A percentile compares a stretch with the other conserved stretches of the same genome.
phyloP scores from a whole-genome alignment of 495 filamentous ascomycete genomes.

The Aspergillus conjunctus region DNA sequence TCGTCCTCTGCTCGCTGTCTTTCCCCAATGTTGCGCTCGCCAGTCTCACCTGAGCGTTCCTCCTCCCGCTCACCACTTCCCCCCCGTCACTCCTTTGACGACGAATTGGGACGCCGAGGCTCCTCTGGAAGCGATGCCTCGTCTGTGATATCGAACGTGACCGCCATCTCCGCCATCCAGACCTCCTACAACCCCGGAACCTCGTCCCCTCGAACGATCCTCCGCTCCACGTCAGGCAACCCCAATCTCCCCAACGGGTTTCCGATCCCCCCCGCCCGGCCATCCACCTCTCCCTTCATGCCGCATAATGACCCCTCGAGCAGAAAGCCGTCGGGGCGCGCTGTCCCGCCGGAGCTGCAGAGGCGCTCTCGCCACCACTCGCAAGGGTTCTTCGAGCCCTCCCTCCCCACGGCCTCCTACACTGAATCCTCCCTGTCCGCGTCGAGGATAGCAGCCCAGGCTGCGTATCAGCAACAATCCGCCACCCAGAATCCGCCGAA shows the following conservation, averaged over 20 bases:
- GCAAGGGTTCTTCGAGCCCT: conserved; percentile 88
- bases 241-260: conserved; percentile 24
- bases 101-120: conserved; percentile 43
- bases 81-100: conserved; percentile 38
- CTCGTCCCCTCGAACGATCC: conserved; percentile 42
- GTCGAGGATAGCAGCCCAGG: conserved; percentile 87
- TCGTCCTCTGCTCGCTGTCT: conserved; percentile 3
- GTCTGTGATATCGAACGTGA: conserved; percentile 49
- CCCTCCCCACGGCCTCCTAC: conserved; percentile 68
- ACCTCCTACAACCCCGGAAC: conserved; percentile 28
- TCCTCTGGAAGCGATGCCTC: conserved; percentile 58
- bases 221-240: conserved; percentile 33
- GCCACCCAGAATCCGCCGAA: conserved; percentile 58
- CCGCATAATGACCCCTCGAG: conserved; percentile 43
- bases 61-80: conserved; percentile 25
- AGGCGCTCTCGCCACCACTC: conserved; percentile 64
- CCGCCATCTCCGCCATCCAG: conserved; percentile 43
- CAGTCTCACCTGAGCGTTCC: conserved; percentile 36
- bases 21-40: conserved; percentile 30
- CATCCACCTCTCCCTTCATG: conserved; percentile 37
- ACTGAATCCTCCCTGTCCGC: conserved; percentile 62
- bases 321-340: conserved; percentile 45
- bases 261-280: conserved; percentile 33
- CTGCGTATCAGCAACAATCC: conserved; percentile 59
- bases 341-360: conserved; percentile 39